Base-by-base conservation (phyloP, 441 rosid species). In the Erodium trifolium region DNA sequence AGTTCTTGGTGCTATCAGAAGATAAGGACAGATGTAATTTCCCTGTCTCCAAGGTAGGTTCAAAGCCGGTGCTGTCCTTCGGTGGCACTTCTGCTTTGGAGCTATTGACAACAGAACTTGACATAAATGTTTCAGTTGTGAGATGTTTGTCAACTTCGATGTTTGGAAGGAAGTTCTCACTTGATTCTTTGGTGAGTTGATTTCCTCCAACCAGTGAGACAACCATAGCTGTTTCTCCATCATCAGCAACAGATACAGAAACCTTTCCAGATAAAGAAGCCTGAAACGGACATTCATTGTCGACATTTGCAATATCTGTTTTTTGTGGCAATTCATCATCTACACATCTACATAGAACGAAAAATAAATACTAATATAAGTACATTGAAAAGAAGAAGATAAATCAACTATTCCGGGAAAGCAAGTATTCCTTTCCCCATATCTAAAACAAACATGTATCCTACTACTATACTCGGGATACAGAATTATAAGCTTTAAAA, bases 181-280 rank as follows among this genome's bases (percentile, higher is more conserved):
- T 81, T 71, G 84, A 80, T 80, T 82, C 81, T 74, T 79, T 73
- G 68, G 66, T 70, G 73, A 74, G 75, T 60, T 84, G 82, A 60
- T 78, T 84, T 60, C 74, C 89, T 68, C 82, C 84, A 23, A 89
- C 84, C 82, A 87, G 84, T 69, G 99, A 89, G 76, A 95, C 93
- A 69, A 95, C 95, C 78, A 95, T 41, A 67, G 97, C 99, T 3
- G 98, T 92, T 82, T 94, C 99, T 69, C 99, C 99, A 68, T 83
- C 84, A 81, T 92, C 99, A 73, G 94, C 98, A 68, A 92, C 81
- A 68, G 91, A 83, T 67, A 95, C 87, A 75, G 95, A 83, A 75
- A 95, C 67, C 71, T 89, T 92, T 72, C 96, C 84, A 62, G 87
- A 73, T 65, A 79, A 84, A 71, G 84, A 47, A 78, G 80, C 79